These are phyloP conservation scores for Otatea glauca DNA, from an alignment of 176 grass and related monocot species.

Conservation along the genomic window DNA sequence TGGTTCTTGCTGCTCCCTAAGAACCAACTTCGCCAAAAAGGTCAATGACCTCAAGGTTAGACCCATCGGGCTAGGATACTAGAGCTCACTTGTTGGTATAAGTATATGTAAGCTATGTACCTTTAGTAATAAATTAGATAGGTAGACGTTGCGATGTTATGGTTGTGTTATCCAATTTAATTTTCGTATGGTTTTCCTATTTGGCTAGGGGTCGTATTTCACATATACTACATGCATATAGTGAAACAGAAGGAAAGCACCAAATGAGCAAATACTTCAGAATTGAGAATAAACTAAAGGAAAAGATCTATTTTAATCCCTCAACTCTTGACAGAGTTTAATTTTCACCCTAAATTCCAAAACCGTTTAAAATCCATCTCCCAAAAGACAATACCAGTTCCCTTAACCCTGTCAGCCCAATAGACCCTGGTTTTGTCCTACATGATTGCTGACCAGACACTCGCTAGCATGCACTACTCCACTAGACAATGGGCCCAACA, in stretches of 20 bases:
- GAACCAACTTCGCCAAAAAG: too few species aligned
- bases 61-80: too few species aligned
- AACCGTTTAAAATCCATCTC: neutral
- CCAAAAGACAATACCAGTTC: neutral
- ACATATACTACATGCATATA: neutral
- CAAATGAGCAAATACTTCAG: slow-evolving; percentile 8
- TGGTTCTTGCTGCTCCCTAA: too few species aligned
- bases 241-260: neutral
- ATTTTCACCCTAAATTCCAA: neutral
- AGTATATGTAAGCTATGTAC: too few species aligned
- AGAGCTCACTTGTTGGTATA: too few species aligned
- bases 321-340: neutral
- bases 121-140: too few species aligned
- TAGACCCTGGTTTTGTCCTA: neutral
- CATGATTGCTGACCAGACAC: neutral
- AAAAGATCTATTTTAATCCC: neutral
- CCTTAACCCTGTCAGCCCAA: neutral
- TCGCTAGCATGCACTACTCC: neutral
- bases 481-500: neutral
- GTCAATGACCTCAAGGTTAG: too few species aligned
- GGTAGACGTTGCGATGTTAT: too few species aligned
- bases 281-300: neutral
- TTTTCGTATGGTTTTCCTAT: too few species aligned
- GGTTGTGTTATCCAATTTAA: too few species aligned
- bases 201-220: too few species aligned